phyloP scores from a whole-genome alignment of 2,329 filamentous ascomycete genomes.

The Penicillium expansum region DNA sequence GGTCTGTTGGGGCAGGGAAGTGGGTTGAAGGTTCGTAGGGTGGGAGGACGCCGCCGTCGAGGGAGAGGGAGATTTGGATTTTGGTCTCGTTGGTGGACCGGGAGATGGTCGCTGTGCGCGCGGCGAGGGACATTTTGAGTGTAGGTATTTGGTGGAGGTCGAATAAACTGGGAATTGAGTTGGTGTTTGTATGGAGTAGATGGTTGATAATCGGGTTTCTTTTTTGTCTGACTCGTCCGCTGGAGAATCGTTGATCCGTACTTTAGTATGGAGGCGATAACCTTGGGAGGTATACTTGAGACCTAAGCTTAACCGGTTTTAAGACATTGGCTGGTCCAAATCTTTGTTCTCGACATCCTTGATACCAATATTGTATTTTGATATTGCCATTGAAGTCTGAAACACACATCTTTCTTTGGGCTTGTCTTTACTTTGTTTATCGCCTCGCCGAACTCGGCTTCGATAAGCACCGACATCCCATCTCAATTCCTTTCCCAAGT shows the following conservation, averaged over 20 bases:
- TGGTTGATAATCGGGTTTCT: constrained; percentile 16
- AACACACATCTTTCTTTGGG: not conserved
- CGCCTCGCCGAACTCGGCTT: constrained; percentile 3
- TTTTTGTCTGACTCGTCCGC: constrained; percentile 18
- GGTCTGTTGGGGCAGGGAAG: constrained; percentile 64
- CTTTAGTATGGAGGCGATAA: constrained; percentile 4
- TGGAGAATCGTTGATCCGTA: constrained; percentile 26
- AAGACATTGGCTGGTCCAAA: constrained; percentile 17
- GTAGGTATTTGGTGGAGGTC: not conserved
- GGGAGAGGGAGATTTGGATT: constrained; percentile 85
- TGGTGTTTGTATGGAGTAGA: constrained; percentile 1
- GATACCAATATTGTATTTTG: not conserved
- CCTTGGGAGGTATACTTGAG: constrained; percentile 7
- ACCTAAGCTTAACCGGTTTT: not conserved
- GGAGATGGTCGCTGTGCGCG: constrained; percentile 74
- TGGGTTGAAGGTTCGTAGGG: constrained; percentile 41
- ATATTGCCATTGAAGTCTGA: not conserved
- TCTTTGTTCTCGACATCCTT: not conserved
- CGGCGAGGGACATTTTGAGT: constrained; percentile 37
- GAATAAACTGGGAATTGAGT: not conserved
- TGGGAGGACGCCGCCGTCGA: constrained; percentile 74
- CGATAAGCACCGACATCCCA: constrained; percentile 4
- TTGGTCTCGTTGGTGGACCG: constrained; percentile 98
- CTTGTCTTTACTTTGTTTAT: not conserved
- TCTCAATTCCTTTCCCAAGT: not conserved